Percentiles rank a stretch among this genome's conserved stretches.
Conservation (phyloP, 345 rosid species). For the Draba incana region DNA sequence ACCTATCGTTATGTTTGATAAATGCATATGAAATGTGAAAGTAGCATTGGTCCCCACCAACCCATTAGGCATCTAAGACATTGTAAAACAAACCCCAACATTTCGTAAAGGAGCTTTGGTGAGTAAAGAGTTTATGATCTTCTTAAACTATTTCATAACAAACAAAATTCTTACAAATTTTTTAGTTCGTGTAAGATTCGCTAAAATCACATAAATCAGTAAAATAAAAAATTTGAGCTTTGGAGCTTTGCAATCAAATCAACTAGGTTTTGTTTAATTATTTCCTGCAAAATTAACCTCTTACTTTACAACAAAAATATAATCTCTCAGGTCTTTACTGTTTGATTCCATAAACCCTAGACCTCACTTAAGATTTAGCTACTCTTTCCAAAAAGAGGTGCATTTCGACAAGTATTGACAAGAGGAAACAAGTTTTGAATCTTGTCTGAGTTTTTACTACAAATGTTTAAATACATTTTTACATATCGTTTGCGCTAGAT, state of each 20-base stretch:
- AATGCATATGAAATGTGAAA: not conserved
- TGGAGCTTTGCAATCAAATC: not conserved
- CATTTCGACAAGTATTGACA: not conserved
- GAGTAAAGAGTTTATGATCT: not conserved
- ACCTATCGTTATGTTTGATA: not conserved
- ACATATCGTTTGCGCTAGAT: conserved; percentile 37
- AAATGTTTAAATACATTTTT: not conserved
- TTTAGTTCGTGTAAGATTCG: conserved; percentile 15
- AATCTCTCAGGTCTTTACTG: not conserved
- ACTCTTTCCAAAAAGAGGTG: conserved; percentile 12
- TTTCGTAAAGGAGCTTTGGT: not conserved
- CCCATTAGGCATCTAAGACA: too few relatives aligned
- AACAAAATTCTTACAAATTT: not conserved
- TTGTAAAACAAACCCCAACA: too few relatives aligned
- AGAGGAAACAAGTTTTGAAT: not conserved
- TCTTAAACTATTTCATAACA: not conserved
- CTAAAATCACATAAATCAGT: not conserved
- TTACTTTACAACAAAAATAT: conserved; percentile 18
- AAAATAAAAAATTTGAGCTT: too few relatives aligned
- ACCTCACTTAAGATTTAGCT: conserved; percentile 8
- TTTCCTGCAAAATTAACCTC: conserved; percentile 6
- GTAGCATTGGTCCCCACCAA: not conserved
- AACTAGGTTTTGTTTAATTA: not conserved
- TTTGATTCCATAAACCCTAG: too few relatives aligned
- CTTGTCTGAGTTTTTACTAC: not conserved